phyloP scores from a whole-genome alignment of 306 rosid species.

The Bauhinia variegata region DNA sequence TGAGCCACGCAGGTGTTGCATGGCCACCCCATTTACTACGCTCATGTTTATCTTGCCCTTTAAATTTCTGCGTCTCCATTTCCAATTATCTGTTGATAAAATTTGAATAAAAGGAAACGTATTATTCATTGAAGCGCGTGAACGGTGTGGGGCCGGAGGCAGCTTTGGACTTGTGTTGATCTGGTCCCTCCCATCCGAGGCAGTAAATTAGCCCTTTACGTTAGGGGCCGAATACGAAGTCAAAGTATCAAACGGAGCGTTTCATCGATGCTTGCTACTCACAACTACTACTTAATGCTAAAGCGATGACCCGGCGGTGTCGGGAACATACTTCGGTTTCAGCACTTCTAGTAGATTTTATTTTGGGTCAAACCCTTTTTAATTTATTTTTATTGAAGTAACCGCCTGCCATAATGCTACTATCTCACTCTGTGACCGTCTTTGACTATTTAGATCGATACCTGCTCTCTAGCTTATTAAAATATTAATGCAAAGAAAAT shows the following conservation, averaged over 20 bases:
- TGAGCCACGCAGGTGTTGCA: slow-evolving; percentile 51
- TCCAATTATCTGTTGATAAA: too few species aligned
- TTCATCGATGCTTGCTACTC: slow-evolving; percentile 4
- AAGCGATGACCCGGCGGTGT: too few species aligned
- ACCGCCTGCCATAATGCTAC: too few species aligned
- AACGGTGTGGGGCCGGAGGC: slow-evolving; percentile 30
- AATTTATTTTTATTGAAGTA: too few species aligned
- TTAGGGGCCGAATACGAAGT: slow-evolving; percentile 21
- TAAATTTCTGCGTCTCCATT: too few species aligned
- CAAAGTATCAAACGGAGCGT: slow-evolving; percentile 40
- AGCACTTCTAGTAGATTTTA: too few species aligned
- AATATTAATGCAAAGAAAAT: too few species aligned
- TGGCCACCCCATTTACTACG: slow-evolving; percentile 50
- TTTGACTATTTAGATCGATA: too few species aligned
- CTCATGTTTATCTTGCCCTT: slow-evolving; percentile 45
- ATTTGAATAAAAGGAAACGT: background rate
- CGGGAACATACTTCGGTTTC: too few species aligned
- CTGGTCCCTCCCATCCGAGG: slow-evolving; percentile 7
- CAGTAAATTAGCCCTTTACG: background rate
- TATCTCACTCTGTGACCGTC: too few species aligned
- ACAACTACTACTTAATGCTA: background rate
- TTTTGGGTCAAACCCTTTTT: too few species aligned
- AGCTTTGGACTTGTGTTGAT: slow-evolving; percentile 5
- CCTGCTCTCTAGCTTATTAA: too few species aligned
- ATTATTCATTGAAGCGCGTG: slow-evolving; percentile 34